Conservation (phyloP, 2,329 filamentous ascomycete genomes). For the Xylogone sp. region DNA sequence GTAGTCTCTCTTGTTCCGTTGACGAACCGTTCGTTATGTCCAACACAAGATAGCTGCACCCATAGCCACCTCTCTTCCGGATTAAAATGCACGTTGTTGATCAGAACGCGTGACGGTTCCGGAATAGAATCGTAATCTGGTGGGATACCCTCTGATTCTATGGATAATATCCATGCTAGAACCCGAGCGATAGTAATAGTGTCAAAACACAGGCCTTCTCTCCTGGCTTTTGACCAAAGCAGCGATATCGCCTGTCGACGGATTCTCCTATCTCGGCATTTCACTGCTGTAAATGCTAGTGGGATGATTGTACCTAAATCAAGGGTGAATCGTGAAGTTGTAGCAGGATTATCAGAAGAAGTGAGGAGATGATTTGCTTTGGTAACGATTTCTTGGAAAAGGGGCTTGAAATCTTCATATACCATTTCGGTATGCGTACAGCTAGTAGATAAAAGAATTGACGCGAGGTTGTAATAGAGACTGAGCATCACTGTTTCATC, state of each 20-base stretch:
- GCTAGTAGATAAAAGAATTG: conserved; percentile 25
- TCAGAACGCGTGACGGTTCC: conserved; percentile 20
- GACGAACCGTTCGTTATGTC: conserved; percentile 17
- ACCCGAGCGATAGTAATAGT: conserved; percentile 26
- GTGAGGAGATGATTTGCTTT: conserved; percentile 24
- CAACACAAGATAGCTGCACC: conserved; percentile 23
- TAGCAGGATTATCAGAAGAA: conserved; percentile 23
- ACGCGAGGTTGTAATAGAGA: conserved; percentile 27
- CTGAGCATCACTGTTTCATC: conserved; percentile 24
- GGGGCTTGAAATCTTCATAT: conserved; percentile 24
- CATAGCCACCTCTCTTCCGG: conserved; percentile 27
- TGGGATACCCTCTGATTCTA: conserved; percentile 25
- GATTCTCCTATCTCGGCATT: conserved; percentile 25
- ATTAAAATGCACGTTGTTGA: conserved; percentile 26
- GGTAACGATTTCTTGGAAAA: conserved; percentile 25
- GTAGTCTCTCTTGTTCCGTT: conserved; percentile 25
- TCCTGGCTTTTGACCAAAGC: conserved; percentile 26
- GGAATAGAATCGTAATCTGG: conserved; percentile 23
- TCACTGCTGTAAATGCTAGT: conserved; percentile 24
- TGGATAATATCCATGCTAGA: conserved; percentile 27
- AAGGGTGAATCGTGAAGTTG: conserved; percentile 25
- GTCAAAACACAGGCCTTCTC: conserved; percentile 28
- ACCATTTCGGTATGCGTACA: conserved; percentile 24
- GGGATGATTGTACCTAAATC: conserved; percentile 29
- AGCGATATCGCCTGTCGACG: conserved; percentile 24